phyloP scores from a whole-genome alignment of 768 basidiomycete genomes.

The Amanita exitialis region DNA sequence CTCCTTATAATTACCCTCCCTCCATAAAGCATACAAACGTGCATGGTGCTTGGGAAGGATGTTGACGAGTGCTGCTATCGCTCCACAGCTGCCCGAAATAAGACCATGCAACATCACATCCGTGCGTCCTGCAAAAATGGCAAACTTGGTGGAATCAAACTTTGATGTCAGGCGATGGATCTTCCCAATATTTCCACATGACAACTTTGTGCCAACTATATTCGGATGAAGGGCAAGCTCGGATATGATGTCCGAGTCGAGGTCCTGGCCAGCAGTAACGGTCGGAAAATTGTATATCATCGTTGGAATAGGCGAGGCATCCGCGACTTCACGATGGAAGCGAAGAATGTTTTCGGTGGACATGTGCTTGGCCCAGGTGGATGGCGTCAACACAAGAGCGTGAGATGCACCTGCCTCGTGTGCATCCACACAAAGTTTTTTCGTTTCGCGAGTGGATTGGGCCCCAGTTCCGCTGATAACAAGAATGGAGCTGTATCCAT shows the following conservation, averaged over 20 bases:
- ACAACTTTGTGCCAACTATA: slow-evolving; percentile 79
- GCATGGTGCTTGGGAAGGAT: slow-evolving; percentile 50
- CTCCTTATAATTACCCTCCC: slow-evolving; percentile 43
- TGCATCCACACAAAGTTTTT: slow-evolving; percentile 58
- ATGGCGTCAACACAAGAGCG: too few species aligned
- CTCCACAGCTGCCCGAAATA: slow-evolving; percentile 50
- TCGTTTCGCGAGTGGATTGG: slow-evolving; percentile 69
- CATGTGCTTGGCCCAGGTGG: too few species aligned
- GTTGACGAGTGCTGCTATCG: slow-evolving; percentile 57
- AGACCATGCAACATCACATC: slow-evolving; percentile 56
- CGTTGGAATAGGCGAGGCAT: slow-evolving; percentile 56
- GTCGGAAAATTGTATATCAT: slow-evolving; percentile 85
- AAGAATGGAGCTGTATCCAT: slow-evolving; percentile 55
- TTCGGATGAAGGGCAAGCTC: slow-evolving; percentile 69
- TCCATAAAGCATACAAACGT: slow-evolving; percentile 36
- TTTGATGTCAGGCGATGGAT: slow-evolving; percentile 62
- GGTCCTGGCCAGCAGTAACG: slow-evolving; percentile 74
- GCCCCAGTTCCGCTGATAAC: slow-evolving; percentile 83
- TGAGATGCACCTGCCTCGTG: slow-evolving; percentile 77
- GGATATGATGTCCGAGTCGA: slow-evolving; percentile 71
- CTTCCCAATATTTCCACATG: slow-evolving; percentile 81
- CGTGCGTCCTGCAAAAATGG: slow-evolving; percentile 80
- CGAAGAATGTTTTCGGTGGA: too few species aligned
- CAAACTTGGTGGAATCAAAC: too few species aligned
- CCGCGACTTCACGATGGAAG: slow-evolving; percentile 67